Conservation (phyloP, 108 stramenopile species). For the Pseudonitzschia multistriata region DNA sequence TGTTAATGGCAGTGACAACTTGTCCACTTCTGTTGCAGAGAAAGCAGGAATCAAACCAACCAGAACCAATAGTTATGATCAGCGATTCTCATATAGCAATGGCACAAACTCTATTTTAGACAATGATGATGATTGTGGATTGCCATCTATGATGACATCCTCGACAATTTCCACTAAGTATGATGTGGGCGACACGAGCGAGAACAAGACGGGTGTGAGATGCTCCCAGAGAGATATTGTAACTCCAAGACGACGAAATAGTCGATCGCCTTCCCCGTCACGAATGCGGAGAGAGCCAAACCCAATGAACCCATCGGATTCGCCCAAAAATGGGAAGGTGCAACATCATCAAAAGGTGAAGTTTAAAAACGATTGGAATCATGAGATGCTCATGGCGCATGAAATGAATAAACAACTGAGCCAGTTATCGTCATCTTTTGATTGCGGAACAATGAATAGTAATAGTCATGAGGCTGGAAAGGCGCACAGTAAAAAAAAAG, state of each 20-base stretch:
- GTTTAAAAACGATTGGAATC: background rate
- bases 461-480: background rate
- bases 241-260: slow-evolving; percentile 10
- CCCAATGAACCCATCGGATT: background rate
- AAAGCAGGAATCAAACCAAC: background rate
- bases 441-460: background rate
- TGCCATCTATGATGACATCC: background rate
- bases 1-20: too few species aligned
- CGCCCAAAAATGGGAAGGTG: background rate
- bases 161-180: background rate
- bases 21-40: background rate
- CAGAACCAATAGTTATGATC: background rate
- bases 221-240: background rate
- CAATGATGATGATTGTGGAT: background rate
- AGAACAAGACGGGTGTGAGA: background rate
- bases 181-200: background rate
- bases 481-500: too few species aligned
- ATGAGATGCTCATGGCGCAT: slow-evolving; percentile 7
- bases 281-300: background rate
- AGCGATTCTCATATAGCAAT: background rate
- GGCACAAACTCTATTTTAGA: slow-evolving; percentile 1
- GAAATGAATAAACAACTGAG: background rate
- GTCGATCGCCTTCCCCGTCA: slow-evolving; percentile 7
- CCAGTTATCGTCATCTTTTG: slow-evolving; percentile 2
- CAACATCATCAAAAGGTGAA: background rate